Evolutionary conservation across 116 monocot species (phyloP), one percentile per base, ranked within the genome.

Genomic region (Posidonia oceanica): DNA sequence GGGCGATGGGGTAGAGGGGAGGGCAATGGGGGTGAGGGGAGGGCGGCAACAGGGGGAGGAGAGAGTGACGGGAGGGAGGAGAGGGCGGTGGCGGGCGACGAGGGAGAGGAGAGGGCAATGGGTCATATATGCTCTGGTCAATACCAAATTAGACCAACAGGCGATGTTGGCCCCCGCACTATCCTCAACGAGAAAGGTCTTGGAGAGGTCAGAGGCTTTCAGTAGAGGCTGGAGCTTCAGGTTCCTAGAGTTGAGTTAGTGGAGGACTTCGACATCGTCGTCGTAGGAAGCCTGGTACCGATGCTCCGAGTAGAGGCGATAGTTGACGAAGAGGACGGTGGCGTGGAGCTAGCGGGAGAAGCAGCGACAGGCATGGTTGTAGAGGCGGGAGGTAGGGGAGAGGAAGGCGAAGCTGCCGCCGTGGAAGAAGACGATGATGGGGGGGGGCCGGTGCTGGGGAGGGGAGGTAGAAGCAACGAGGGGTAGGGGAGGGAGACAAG

Each of bases 291-390:
- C 71, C 4, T 79, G 86, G 73, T 80, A 78, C 14, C 20, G 82
- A 72, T 87, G 77, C 59, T 91, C 87, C 13, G 87, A 87, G 3
- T 80, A 76, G 63, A 74, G 80, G 37, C 84, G 84, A 83, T 91
- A 91, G 77, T 87, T 70, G n/a, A 87, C 83, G 39, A 87, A 91
- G 76, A 87, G 75, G 29, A 70, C 77, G 7, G 80, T 29, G 55
- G 77, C 67, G 52, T 59, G 75, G 62, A 68, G 17, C 40, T 38
- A 7, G 7, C 38, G 68, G 61, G 53, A 18, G 75, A 75, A 39
- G 36, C 63, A 62, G 69, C 62, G 69, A 69, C 75, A 75, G 52
- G 14, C 12, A 39, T 37, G 1, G 21, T 75, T 23, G 62, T 69
- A 69, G 18, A 20, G 2, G 22, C 10, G 11, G 44, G 61, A 61